Base-by-base conservation (phyloP, 2,329 filamentous ascomycete genomes). In the Boeremia exigua region DNA sequence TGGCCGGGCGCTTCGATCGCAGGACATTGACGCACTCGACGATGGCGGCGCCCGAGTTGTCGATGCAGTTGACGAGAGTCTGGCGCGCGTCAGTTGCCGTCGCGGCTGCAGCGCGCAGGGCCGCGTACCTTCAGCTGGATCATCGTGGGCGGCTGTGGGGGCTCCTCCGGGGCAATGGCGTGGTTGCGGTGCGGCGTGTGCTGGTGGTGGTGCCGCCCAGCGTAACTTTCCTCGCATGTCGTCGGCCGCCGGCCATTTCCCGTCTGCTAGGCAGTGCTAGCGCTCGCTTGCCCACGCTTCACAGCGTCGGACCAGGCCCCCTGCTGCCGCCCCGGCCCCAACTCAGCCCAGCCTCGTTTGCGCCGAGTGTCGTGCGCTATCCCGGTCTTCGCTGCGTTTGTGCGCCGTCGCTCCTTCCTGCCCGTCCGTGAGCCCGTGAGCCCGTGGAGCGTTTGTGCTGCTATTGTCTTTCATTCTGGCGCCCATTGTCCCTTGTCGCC, bases 41-140 rank as follows among this genome's bases (percentile, higher is more conserved):
- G 66, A 99, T 84, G 70, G 95, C 93, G 67, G 95, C 95, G 75
- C 95, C 95, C 64, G 95, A 98, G 83, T 97, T 99, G 88, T 99
- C 95, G 86, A 99, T 98, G 88, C 95, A 98, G 81, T 95, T 97
- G 71, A 99, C 86, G 86, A 99, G 92, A 75, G 93, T 90, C 95
- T 81, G 77, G 62, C 80, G 39, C 61, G 65, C 91, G 96, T 98
- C 61, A 72, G 72, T 59, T 60, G 45, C 55, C 54, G 55, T 60
- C 50, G 36, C 15, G 29, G n/a, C 28, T 27, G 40, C 19, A 23
- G 30, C 27, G 33, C 2, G 29, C 46, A 23, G 4, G 48, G 32
- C n/a, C 29, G 48, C 69, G 51, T 67, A 75, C 73, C 72, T 75
- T 75, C 46, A 75, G 65, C 62, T 75, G 73, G 56, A 75, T 75